These are phyloP conservation scores for Metschnikowia vanudenii DNA, from an alignment of 805 yeast species.

Conservation along the genomic window DNA sequence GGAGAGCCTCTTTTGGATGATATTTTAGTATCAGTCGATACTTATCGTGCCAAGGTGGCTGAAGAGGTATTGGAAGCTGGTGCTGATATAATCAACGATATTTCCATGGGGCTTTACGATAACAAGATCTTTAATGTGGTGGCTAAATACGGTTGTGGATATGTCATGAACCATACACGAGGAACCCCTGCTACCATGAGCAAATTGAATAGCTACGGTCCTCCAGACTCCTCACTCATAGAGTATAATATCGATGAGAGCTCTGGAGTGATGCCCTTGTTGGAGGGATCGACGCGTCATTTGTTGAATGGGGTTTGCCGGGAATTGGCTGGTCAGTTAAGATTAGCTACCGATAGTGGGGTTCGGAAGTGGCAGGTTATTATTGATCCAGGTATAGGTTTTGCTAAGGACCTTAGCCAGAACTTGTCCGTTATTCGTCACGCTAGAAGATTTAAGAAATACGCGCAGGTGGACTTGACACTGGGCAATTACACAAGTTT, in stretches of 20 bases:
- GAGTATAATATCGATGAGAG: slow-evolving; percentile 32
- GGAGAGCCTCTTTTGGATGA: slow-evolving; percentile 34
- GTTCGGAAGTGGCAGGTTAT: slow-evolving; percentile 87
- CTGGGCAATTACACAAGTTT: slow-evolving; percentile 38
- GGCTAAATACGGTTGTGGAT: slow-evolving; percentile 70
- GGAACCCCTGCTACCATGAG: slow-evolving; percentile 80
- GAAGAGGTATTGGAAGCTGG: slow-evolving; percentile 65
- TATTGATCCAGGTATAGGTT: slow-evolving; percentile 94
- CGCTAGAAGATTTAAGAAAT: slow-evolving; percentile 47
- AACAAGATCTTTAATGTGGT: slow-evolving; percentile 61
- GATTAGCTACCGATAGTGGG: slow-evolving; percentile 58
- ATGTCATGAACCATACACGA: slow-evolving; percentile 79
- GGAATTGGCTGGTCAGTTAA: slow-evolving; percentile 60
- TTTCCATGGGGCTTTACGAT: slow-evolving; percentile 78
- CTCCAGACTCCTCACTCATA: slow-evolving; percentile 33
- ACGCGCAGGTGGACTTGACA: slow-evolving; percentile 29
- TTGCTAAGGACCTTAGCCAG: slow-evolving; percentile 79
- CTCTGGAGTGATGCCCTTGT: slow-evolving; percentile 12
- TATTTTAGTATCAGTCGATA: slow-evolving; percentile 77
- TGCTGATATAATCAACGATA: slow-evolving; percentile 89
- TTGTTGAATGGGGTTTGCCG: slow-evolving; percentile 58
- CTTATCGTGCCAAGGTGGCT: slow-evolving; percentile 79
- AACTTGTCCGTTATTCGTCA: slow-evolving; percentile 64
- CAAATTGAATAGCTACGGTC: slow-evolving; percentile 51
- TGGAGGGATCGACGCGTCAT: slow-evolving; percentile 25